Evolutionary conservation across 345 rosid genomes (phyloP).

Genomic region (Draba incana): DNA sequence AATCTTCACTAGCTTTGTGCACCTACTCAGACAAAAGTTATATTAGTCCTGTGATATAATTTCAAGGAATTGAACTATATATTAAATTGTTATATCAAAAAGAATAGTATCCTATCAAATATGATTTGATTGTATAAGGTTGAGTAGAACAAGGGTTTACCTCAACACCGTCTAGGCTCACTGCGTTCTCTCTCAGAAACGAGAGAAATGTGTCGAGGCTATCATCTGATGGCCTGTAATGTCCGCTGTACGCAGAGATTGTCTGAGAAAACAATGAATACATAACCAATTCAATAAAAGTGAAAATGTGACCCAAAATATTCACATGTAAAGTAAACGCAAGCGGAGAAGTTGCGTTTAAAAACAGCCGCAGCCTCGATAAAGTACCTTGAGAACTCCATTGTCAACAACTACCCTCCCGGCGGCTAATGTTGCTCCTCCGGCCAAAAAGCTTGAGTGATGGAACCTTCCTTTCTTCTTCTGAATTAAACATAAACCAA

Average conservation of each 20-base stretch:
- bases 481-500: conserved; percentile 46
- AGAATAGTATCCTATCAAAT: too few species aligned
- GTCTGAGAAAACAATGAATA: conserved; percentile 53
- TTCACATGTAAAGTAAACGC: background rate
- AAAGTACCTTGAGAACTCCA: conserved; percentile 77
- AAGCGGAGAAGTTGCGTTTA: background rate
- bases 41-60: background rate
- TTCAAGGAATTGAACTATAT: background rate
- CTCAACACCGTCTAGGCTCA: conserved; percentile 67
- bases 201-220: conserved; percentile 62
- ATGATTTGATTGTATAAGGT: background rate
- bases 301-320: background rate
- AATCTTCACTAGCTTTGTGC: conserved; percentile 64
- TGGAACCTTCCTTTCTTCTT: conserved; percentile 93
- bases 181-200: conserved; percentile 69
- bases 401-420: conserved; percentile 74
- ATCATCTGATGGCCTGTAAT: conserved; percentile 82
- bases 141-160: conserved; percentile 44
- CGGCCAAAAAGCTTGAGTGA: conserved; percentile 96
- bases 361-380: background rate
- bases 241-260: conserved; percentile 91
- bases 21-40: conserved; percentile 46
- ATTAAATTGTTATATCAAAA: background rate
- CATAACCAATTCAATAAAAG: background rate
- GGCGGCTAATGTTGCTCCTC: conserved; percentile 90